Percentiles rank a stretch among this genome's conserved stretches.
phyloP scores from a whole-genome alignment of 2,329 filamentous ascomycete genomes.

The Colletotrichum abscissum region DNA sequence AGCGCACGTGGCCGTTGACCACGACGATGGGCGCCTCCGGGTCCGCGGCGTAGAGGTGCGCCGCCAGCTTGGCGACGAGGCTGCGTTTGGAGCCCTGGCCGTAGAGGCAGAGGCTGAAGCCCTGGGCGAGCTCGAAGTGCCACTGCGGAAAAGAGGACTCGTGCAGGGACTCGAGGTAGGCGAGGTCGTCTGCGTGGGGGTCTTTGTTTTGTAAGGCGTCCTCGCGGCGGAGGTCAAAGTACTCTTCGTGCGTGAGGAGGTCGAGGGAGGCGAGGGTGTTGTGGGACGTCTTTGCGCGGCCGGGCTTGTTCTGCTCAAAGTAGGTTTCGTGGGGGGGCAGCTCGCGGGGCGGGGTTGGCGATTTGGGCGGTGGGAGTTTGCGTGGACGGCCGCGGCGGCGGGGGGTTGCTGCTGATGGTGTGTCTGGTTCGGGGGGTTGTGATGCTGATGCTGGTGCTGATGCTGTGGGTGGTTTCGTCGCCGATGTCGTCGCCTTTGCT shows the following conservation, averaged over 20 bases:
- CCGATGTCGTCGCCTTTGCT: slow-evolving; percentile 16
- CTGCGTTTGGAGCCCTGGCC: slow-evolving; percentile 90
- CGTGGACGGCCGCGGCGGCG: slow-evolving; percentile 50
- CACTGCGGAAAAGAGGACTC: slow-evolving; percentile 88
- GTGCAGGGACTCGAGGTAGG: slow-evolving; percentile 80
- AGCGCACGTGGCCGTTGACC: slow-evolving; percentile 84
- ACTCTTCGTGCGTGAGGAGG: slow-evolving; percentile 91
- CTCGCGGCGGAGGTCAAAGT: slow-evolving; percentile 76
- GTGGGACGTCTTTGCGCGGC: slow-evolving; percentile 84
- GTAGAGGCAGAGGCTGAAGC: slow-evolving; percentile 91
- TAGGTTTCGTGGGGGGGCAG: slow-evolving; percentile 91
- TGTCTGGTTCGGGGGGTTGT: slow-evolving; percentile 44
- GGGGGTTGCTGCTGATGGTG: slow-evolving; percentile 62
- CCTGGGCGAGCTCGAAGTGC: slow-evolving; percentile 88
- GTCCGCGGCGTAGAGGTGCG: slow-evolving; percentile 68
- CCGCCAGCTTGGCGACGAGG: slow-evolving; percentile 80
- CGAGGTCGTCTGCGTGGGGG: slow-evolving; percentile 75
- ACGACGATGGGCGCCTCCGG: slow-evolving; percentile 76
- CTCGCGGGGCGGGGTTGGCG: slow-evolving; percentile 83
- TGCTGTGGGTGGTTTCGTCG: background rate
- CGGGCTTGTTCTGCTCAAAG: slow-evolving; percentile 91
- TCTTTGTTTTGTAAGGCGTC: slow-evolving; percentile 63
- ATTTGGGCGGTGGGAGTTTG: slow-evolving; percentile 59
- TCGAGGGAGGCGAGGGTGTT: slow-evolving; percentile 81
- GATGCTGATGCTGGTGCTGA: background rate